Evolutionary conservation across 331 rosid genomes (phyloP).

Genomic region (Pyrus hybrid): DNA sequence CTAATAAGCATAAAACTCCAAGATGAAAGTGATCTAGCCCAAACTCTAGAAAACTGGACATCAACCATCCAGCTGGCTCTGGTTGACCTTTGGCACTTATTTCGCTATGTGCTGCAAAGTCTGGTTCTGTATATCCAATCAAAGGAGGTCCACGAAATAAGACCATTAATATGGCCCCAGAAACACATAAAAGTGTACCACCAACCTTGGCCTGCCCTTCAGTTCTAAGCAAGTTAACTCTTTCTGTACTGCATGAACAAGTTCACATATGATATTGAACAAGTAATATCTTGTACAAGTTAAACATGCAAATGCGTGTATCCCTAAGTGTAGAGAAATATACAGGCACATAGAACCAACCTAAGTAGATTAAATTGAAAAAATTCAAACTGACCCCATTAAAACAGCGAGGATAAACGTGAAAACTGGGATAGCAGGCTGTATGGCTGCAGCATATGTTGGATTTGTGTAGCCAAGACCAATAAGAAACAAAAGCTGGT

Average conservation of each 20-base stretch:
- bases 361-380: not conserved
- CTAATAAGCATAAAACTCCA: conserved; percentile 83
- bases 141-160: conserved; percentile 69
- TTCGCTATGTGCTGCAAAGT: conserved; percentile 29
- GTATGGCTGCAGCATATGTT: conserved; percentile 92
- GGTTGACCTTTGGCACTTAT: conserved; percentile 84
- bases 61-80: conserved; percentile 73
- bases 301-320: not conserved
- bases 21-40: conserved; percentile 70
- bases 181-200: conserved; percentile 75
- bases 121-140: conserved; percentile 41
- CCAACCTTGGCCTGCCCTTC: conserved; percentile 88
- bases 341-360: not conserved
- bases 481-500: conserved; percentile 90
- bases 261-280: conserved; percentile 20
- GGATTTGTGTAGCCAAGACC: conserved; percentile 97
- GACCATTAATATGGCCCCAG: conserved; percentile 80
- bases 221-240: conserved; percentile 54
- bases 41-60: conserved; percentile 38
- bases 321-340: not conserved
- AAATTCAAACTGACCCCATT: conserved; percentile 73
- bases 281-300: conserved; percentile 9
- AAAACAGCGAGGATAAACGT: conserved; percentile 69
- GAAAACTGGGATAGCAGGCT: conserved; percentile 91
- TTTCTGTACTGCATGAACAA: conserved; percentile 84